Conservation (phyloP, 2,329 filamentous ascomycete species). For the Nectriaceae sp. region DNA sequence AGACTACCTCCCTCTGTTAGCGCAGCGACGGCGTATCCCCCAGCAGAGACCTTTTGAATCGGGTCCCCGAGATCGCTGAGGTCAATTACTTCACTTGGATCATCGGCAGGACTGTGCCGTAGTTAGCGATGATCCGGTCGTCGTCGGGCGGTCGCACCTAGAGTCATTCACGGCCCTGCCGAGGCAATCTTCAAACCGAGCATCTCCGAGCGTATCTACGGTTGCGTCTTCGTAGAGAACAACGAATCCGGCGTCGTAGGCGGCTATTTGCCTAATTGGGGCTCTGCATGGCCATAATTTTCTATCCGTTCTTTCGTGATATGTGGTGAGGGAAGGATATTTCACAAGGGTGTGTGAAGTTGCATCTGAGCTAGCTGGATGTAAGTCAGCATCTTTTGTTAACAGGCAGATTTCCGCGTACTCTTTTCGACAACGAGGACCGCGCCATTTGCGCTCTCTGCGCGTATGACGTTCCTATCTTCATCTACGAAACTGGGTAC, state of each 20-base stretch:
- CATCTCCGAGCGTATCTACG: constrained; percentile 59
- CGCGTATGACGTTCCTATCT: background rate
- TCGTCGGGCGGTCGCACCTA: constrained; percentile 29
- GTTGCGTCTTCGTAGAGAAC: constrained; percentile 45
- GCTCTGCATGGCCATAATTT: constrained; percentile 24
- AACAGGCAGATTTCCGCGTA: background rate
- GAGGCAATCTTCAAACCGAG: constrained; percentile 57
- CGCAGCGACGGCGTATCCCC: constrained; percentile 59
- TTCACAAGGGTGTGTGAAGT: constrained; percentile 15
- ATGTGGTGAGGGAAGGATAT: constrained; percentile 24
- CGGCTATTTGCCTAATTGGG: constrained; percentile 42
- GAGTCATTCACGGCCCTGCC: constrained; percentile 48
- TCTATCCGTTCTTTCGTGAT: constrained; percentile 7
- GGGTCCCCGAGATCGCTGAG: constrained; percentile 53
- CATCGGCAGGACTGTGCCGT: constrained; percentile 43
- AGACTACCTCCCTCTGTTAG: constrained; percentile 58
- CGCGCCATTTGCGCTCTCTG: constrained; percentile 14
- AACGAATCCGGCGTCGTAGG: constrained; percentile 53
- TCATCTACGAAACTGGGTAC: background rate
- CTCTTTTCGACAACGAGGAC: background rate
- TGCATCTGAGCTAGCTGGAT: background rate
- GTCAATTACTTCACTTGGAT: constrained; percentile 48
- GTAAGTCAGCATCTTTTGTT: background rate
- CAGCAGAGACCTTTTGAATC: constrained; percentile 55
- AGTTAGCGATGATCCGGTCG: constrained; percentile 9